Percentiles rank a stretch among this genome's conserved stretches.
phyloP scores from a whole-genome alignment of 2,329 filamentous ascomycete genomes.

The Cordyceps cicadae region DNA sequence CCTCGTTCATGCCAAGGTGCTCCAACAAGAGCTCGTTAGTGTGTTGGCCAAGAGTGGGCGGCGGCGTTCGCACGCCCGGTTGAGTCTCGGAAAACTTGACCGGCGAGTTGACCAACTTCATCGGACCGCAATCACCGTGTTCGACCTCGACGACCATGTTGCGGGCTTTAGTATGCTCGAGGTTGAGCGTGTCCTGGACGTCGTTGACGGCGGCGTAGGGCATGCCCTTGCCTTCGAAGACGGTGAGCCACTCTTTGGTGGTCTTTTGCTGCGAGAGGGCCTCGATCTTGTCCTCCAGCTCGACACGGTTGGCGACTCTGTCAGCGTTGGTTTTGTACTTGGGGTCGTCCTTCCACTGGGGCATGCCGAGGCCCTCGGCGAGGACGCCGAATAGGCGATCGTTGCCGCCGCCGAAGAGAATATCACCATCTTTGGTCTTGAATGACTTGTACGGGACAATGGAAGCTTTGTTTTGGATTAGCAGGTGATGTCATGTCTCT shows the following conservation, averaged over 20 bases:
- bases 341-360: constrained; percentile 52
- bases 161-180: constrained; percentile 75
- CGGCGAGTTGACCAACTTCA: constrained; percentile 88
- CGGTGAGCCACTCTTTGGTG: constrained; percentile 77
- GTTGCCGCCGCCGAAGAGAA: constrained; percentile 66
- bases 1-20: constrained; percentile 51
- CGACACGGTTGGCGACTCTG: constrained; percentile 61
- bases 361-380: constrained; percentile 48
- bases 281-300: constrained; percentile 74
- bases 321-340: constrained; percentile 54
- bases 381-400: constrained; percentile 60
- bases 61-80: constrained; percentile 66
- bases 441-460: constrained; percentile 94
- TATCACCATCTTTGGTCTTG: constrained; percentile 60
- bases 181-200: constrained; percentile 72
- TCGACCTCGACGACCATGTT: constrained; percentile 86
- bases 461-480: constrained; percentile 50
- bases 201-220: constrained; percentile 92
- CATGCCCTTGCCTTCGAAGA: constrained; percentile 86
- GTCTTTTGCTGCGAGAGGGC: constrained; percentile 64
- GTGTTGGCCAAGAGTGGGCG: constrained; percentile 80
- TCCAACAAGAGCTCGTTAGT: constrained; percentile 66
- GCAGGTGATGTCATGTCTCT: background rate
- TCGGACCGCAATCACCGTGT: constrained; percentile 71
- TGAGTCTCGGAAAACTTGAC: constrained; percentile 85